Evolutionary conservation across 2,329 filamentous ascomycete genomes (phyloP).

Genomic region (Acarospora socialis): DNA sequence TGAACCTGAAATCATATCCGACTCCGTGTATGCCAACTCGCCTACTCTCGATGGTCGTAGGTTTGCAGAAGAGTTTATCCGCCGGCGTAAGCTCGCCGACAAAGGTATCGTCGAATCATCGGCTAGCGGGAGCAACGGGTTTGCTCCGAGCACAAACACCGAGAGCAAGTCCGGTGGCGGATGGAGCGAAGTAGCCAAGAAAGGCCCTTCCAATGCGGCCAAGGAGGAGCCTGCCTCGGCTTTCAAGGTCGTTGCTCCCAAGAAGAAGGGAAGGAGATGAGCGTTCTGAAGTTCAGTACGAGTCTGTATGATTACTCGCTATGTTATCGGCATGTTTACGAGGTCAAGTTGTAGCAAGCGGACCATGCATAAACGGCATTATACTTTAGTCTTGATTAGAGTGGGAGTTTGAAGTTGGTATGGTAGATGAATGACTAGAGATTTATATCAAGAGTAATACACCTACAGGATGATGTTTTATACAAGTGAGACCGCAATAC

Average conservation of each 20-base stretch:
- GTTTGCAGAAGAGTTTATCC: slow-evolving; percentile 88
- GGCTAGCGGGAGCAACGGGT: slow-evolving; percentile 1
- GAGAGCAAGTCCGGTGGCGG: slow-evolving; percentile 46
- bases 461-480: no score
- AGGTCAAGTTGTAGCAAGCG: no score
- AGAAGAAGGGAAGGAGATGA: slow-evolving; percentile 80
- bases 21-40: slow-evolving; percentile 75
- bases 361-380: no score
- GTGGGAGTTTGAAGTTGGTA: no score
- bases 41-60: slow-evolving; percentile 84
- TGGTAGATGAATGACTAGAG: no score
- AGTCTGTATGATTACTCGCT: no score
- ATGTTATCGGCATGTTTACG: no score
- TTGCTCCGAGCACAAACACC: slow-evolving; percentile 36
- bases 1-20: slow-evolving; percentile 70
- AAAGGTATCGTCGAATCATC: slow-evolving; percentile 64
- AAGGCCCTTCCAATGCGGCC: slow-evolving; percentile 42
- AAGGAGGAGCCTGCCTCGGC: slow-evolving; percentile 39
- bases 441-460: no score
- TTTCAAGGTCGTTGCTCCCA: slow-evolving; percentile 82
- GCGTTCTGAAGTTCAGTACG: background rate
- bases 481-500: no score
- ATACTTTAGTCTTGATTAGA: no score
- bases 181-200: slow-evolving; percentile 97
- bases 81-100: slow-evolving; percentile 83